A percentile compares a stretch with the other conserved stretches of the same genome.
These are phyloP conservation scores for Neofusicoccum parvum DNA, from an alignment of 2,329 filamentous ascomycete genomes.

Conservation along the genomic window DNA sequence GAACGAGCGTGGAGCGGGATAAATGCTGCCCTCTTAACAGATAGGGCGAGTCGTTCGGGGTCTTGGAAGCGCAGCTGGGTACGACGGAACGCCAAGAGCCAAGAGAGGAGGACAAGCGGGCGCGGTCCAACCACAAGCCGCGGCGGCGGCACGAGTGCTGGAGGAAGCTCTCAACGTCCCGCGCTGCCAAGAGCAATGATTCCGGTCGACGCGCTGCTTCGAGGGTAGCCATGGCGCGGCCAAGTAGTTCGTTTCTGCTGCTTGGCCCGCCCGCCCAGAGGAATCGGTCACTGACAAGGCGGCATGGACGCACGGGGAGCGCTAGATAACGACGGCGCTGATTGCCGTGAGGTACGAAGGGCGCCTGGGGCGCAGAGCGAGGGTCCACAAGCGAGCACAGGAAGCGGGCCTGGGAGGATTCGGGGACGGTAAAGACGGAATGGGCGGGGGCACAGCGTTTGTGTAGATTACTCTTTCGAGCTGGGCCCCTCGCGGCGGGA, in stretches of 20 bases:
- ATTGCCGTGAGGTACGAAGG: neutral
- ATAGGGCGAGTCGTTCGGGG: neutral
- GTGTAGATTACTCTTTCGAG: neutral
- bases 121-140: neutral
- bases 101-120: neutral
- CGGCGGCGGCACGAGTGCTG: neutral
- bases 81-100: neutral
- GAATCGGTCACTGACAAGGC: neutral
- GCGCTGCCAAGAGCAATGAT: neutral
- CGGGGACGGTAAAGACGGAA: neutral
- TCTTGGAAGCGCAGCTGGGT: neutral
- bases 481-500: too few species aligned
- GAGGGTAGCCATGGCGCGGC: neutral
- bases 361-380: neutral
- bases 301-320: neutral
- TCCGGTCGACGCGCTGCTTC: neutral
- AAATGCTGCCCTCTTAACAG: neutral
- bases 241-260: neutral
- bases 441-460: slow-evolving; percentile 1
- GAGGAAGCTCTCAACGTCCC: neutral
- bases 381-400: neutral
- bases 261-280: slow-evolving; percentile 1
- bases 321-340: neutral
- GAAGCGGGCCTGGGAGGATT: neutral
- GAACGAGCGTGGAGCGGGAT: neutral